These are phyloP conservation scores for Fusarium redolens DNA, from an alignment of 2,329 filamentous ascomycete genomes.

Conservation along the genomic window DNA sequence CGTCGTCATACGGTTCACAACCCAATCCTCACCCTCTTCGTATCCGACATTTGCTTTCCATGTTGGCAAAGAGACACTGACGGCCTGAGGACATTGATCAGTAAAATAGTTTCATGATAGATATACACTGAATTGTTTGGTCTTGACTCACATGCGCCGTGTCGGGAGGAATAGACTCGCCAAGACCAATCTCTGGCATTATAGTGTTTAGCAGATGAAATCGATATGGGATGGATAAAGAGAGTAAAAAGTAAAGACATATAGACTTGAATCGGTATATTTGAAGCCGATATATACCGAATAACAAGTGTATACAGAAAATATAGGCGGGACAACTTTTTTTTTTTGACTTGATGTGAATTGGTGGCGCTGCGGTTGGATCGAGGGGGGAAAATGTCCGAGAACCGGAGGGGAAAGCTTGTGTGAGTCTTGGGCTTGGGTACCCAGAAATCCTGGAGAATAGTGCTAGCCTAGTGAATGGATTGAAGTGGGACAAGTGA, in stretches of 20 bases:
- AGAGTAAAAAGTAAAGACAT: background rate
- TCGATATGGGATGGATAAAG: background rate
- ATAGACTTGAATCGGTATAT: background rate
- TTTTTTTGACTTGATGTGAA: slow-evolving; percentile 15
- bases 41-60: slow-evolving; percentile 93
- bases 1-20: slow-evolving; percentile 85
- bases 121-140: background rate
- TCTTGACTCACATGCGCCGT: slow-evolving; percentile 76
- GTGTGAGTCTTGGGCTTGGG: slow-evolving; percentile 12
- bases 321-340: slow-evolving; percentile 17
- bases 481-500: slow-evolving; percentile 18
- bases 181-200: slow-evolving; percentile 66
- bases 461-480: slow-evolving; percentile 2
- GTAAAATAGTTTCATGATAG: background rate
- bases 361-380: slow-evolving; percentile 30
- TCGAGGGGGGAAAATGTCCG: slow-evolving; percentile 26
- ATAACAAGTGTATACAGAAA: background rate
- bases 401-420: slow-evolving; percentile 30
- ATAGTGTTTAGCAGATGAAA: background rate
- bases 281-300: background rate
- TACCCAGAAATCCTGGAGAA: slow-evolving; percentile 11
- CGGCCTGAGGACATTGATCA: slow-evolving; percentile 69
- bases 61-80: slow-evolving; percentile 94
- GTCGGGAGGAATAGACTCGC: slow-evolving; percentile 80
- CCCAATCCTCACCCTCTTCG: slow-evolving; percentile 90